Base-by-base conservation (phyloP, 768 basidiomycete genomes). In the Boletus rubescentipes region DNA sequence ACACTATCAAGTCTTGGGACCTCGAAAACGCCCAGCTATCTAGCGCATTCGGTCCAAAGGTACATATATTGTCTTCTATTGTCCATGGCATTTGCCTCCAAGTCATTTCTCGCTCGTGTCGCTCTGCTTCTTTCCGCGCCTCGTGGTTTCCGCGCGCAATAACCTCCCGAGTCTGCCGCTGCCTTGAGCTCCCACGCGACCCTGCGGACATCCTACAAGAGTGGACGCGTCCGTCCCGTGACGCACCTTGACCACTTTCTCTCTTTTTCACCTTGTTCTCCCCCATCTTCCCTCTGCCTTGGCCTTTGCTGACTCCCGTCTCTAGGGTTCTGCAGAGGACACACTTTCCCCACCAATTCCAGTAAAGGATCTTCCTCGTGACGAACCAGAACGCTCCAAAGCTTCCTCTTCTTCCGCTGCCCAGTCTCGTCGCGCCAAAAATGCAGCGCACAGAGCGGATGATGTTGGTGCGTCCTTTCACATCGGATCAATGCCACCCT, bases 381-480 rank as follows among this genome's bases (percentile, higher is more conserved):
- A 79, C 47, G 88, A 88, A 62, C 83, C 86, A 31, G 70, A 82
- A 46, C 84, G 84, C 53, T 72, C 79, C 31, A 75, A 83, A 23
- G 73, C 78, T 21, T 79, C 85, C 35, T 82, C 87, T n/a, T 84
- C 89, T 26, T 80, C 83, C 21, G 88, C 91, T 16, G 89, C 90
- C 20, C 91, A 93, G 67, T 90, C 89, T 16, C 81, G 93, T 51
- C 83, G 93, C 49, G 91, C 93, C 20, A 93, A 92, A 79, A 94
- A 94, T 63, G 92, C 91, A 29, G 89, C 89, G 53, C 91, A 93
- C 73, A 81, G 93, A 59, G 87, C 90, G 42, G 87, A 93, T 67
- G 91, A 94, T 66, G 89, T 92, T 61, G 89, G 91, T 90, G 63
- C 67, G 89, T 81, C 44, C 3, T 42, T 58, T 38, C 36, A 40